phyloP scores from a whole-genome alignment of 1,139 yeast genomes.

The Petasospora rhodanensis region DNA sequence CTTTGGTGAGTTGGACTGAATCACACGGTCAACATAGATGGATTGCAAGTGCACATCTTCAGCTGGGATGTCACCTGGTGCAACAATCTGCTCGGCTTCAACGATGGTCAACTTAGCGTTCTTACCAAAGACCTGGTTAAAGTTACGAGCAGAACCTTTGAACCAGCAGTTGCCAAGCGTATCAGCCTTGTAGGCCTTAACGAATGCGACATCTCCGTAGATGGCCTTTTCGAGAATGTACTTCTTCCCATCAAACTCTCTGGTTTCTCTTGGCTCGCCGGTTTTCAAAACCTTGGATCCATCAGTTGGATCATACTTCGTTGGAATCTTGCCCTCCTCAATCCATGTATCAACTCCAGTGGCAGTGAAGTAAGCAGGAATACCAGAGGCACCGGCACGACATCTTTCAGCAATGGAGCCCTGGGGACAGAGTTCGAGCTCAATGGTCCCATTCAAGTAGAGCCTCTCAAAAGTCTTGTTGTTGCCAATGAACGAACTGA shows the following conservation, averaged over 20 bases:
- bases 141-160: slow-evolving; percentile 43
- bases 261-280: slow-evolving; percentile 37
- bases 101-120: slow-evolving; percentile 44
- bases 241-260: slow-evolving; percentile 40
- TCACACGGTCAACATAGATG: slow-evolving; percentile 38
- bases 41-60: slow-evolving; percentile 46
- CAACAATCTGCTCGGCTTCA: slow-evolving; percentile 48
- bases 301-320: slow-evolving; percentile 32
- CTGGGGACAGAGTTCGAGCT: slow-evolving; percentile 45
- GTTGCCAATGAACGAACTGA: slow-evolving; percentile 44
- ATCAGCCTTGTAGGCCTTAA: slow-evolving; percentile 46
- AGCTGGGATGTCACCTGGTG: slow-evolving; percentile 41
- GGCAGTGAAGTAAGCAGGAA: slow-evolving; percentile 46
- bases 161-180: slow-evolving; percentile 45
- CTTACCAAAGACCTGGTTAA: slow-evolving; percentile 43
- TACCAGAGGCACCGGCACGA: slow-evolving; percentile 48
- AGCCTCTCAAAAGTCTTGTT: slow-evolving; percentile 40
- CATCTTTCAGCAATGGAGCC: slow-evolving; percentile 47
- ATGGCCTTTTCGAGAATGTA: slow-evolving; percentile 42
- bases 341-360: slow-evolving; percentile 51
- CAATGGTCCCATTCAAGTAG: slow-evolving; percentile 41
- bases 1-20: slow-evolving; percentile 40
- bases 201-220: slow-evolving; percentile 42
- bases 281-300: slow-evolving; percentile 30
- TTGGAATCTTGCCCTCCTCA: slow-evolving; percentile 45